phyloP scores from a whole-genome alignment of 2,329 filamentous ascomycete species.

The Aspergillus fischeri region DNA sequence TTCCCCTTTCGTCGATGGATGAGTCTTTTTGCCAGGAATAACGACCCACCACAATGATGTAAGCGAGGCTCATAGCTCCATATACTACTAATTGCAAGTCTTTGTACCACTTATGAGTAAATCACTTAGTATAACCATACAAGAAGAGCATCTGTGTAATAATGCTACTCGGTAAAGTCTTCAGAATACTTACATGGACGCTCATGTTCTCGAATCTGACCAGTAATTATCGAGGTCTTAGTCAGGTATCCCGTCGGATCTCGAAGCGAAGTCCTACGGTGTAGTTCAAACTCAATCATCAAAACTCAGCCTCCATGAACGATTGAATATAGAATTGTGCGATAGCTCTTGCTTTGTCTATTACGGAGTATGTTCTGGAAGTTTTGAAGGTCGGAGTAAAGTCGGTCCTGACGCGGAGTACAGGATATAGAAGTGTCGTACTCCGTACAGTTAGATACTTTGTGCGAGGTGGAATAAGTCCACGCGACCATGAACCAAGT shows the following conservation, averaged over 20 bases:
- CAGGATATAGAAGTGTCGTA: too few relatives aligned
- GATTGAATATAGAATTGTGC: neutral
- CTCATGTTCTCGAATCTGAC: neutral
- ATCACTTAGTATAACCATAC: neutral
- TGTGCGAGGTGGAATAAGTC: too few relatives aligned
- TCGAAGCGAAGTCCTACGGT: neutral
- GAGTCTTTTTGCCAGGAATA: neutral
- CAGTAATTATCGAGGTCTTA: neutral
- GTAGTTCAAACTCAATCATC: neutral
- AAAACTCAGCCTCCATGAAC: neutral
- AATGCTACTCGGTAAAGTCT: too few relatives aligned
- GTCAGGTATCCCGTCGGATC: neutral
- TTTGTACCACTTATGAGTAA: neutral
- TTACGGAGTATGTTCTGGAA: neutral
- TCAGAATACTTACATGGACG: too few relatives aligned
- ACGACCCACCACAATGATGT: neutral
- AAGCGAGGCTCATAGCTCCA: neutral
- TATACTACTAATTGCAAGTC: neutral
- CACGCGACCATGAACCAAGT: neutral
- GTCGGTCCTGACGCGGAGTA: neutral
- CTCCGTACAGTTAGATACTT: too few relatives aligned
- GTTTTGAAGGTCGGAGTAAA: neutral
- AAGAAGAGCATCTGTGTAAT: too few relatives aligned
- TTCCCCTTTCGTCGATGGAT: neutral
- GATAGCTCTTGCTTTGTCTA: neutral